phyloP scores from a whole-genome alignment of 2,329 filamentous ascomycete species.

The Aspergillus thermomutatus region DNA sequence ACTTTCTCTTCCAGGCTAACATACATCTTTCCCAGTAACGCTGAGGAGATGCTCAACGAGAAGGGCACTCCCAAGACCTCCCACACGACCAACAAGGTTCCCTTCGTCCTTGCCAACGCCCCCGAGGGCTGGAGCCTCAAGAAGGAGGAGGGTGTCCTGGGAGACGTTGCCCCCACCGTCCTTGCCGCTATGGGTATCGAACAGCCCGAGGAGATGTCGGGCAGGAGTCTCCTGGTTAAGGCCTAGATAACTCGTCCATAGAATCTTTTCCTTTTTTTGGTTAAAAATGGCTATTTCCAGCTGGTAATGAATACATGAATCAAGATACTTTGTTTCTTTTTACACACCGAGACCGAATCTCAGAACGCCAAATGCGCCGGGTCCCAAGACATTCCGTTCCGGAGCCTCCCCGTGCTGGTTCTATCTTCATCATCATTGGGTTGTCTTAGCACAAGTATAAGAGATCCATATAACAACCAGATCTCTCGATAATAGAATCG shows the following conservation, averaged over 20 bases:
- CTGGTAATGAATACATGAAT: conserved; percentile 23
- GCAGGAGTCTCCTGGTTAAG: conserved; percentile 78
- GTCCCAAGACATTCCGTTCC: conserved; percentile 19
- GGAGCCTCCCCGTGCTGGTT: conserved; percentile 12
- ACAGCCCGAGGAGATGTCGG: conserved; percentile 89
- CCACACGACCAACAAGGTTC: conserved; percentile 97
- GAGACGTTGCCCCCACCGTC: conserved; percentile 94
- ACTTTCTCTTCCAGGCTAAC: conserved; percentile 15
- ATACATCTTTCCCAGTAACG: conserved; percentile 57
- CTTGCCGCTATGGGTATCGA: conserved; percentile 86
- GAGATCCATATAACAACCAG: neutral
- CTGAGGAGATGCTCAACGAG: conserved; percentile 97
- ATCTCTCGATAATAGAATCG: conserved; percentile 3
- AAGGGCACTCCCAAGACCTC: conserved; percentile 97
- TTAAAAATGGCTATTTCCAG: conserved; percentile 16
- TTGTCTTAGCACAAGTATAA: conserved; percentile 5
- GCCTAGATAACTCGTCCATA: conserved; percentile 28
- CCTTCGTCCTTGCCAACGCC: conserved; percentile 96
- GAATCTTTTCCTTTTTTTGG: conserved; percentile 5
- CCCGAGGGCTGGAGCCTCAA: conserved; percentile 84
- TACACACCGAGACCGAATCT: conserved; percentile 9
- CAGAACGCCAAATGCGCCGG: conserved; percentile 27
- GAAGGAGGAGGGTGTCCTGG: conserved; percentile 83
- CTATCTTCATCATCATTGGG: conserved; percentile 17
- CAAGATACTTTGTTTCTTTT: neutral